These are phyloP conservation scores for Fistulina hepatica DNA, from an alignment of 1,284 basidiomycete genomes.

Conservation along the genomic window DNA sequence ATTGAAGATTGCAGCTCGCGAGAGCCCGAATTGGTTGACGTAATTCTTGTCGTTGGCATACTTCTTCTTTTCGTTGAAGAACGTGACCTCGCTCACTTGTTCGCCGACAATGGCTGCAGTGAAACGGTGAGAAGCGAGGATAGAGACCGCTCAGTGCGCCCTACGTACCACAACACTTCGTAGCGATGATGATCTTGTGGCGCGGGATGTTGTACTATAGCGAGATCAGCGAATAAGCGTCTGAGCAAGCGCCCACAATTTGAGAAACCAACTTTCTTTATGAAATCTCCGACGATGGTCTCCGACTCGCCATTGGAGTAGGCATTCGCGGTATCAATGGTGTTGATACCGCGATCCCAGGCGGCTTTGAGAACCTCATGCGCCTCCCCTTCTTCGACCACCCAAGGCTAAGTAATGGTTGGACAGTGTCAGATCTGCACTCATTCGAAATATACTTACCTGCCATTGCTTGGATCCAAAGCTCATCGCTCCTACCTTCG, in stretches of 20 bases:
- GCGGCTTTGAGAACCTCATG: slow-evolving; percentile 8
- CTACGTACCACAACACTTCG: slow-evolving; percentile 21
- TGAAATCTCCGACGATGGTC: slow-evolving; percentile 32
- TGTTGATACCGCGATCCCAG: slow-evolving; percentile 14
- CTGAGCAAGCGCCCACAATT: neutral
- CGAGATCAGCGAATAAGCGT: neutral
- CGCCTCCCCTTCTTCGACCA: slow-evolving; percentile 5
- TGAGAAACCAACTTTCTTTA: slow-evolving; percentile 24
- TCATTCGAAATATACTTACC: slow-evolving; percentile 9
- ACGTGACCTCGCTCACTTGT: no score
- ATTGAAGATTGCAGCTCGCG: slow-evolving; percentile 35
- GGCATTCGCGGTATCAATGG: slow-evolving; percentile 36
- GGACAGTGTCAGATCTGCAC: neutral
- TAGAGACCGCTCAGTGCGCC: neutral
- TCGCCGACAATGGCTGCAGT: no score
- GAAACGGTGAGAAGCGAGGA: no score
- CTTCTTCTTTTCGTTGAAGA: neutral
- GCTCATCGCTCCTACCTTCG: slow-evolving; percentile 30
- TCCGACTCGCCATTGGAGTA: slow-evolving; percentile 32
- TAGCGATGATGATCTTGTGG: slow-evolving; percentile 27
- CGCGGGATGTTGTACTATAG: slow-evolving; percentile 33
- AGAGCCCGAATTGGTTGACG: slow-evolving; percentile 34
- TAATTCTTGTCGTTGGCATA: slow-evolving; percentile 16
- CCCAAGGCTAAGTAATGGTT: slow-evolving; percentile 3
- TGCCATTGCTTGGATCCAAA: slow-evolving; percentile 25